Percentiles rank a stretch among this genome's conserved stretches.
These are phyloP conservation scores for Zopfochytrium polystomum DNA, from an alignment of 371 early-diverging fungal species.

Conservation along the genomic window DNA sequence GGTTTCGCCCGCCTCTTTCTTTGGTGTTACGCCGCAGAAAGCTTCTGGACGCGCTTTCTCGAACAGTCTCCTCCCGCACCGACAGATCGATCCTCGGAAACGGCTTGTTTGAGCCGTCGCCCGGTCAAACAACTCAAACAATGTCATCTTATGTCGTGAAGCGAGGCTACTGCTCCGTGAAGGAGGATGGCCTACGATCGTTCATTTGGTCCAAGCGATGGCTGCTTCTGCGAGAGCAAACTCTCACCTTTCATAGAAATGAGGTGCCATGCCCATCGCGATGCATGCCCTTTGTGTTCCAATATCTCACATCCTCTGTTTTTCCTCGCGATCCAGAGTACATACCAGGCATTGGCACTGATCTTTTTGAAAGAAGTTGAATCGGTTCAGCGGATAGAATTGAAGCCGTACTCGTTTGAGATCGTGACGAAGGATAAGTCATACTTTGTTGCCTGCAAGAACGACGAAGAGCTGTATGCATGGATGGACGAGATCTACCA, in stretches of 20 bases:
- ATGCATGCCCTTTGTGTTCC: slow-evolving; percentile 84
- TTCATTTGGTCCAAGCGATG: slow-evolving; percentile 95
- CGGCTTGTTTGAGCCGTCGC: too few relatives aligned
- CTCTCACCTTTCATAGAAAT: too few relatives aligned
- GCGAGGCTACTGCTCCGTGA: slow-evolving; percentile 78
- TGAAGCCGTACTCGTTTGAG: slow-evolving; percentile 87
- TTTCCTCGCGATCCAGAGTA: slow-evolving; percentile 10
- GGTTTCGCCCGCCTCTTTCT: too few relatives aligned
- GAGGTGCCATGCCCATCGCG: slow-evolving; percentile 68
- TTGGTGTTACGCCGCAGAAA: background rate
- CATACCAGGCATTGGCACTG: slow-evolving; percentile 59
- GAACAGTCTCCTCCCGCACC: background rate
- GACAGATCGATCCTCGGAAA: background rate
- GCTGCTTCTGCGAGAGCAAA: slow-evolving; percentile 81
- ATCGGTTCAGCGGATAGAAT: slow-evolving; percentile 77
- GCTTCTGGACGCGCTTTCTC: background rate
- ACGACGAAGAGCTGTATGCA: too few relatives aligned
- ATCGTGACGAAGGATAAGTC: slow-evolving; percentile 82
- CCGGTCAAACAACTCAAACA: too few relatives aligned
- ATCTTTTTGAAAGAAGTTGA: slow-evolving; percentile 86
- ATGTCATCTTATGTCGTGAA: slow-evolving; percentile 60
- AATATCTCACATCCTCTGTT: slow-evolving; percentile 74
- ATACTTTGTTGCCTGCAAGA: slow-evolving; percentile 73
- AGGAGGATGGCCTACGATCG: slow-evolving; percentile 82
- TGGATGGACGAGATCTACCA: too few relatives aligned